phyloP scores from a whole-genome alignment of 164 flowering plant genomes.

The Magnolia changhungtana region DNA sequence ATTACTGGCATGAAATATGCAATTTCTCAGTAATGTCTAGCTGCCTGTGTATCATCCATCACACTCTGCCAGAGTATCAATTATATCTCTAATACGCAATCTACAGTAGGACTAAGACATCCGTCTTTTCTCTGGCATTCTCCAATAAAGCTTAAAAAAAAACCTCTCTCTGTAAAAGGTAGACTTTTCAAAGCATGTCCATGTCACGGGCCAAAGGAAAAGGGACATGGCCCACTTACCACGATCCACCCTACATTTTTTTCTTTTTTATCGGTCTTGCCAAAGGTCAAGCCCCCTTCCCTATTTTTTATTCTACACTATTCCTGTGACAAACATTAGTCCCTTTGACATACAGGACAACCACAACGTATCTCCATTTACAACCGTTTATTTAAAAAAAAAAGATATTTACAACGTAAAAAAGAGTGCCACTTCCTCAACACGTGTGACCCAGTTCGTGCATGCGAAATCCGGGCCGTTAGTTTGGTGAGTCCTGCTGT shows the following conservation, averaged over 20 bases:
- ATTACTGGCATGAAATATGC: too few relatives aligned
- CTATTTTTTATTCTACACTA: constrained; percentile 41
- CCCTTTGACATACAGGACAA: constrained; percentile 49
- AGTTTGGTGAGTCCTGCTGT: too few relatives aligned
- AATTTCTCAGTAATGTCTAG: too few relatives aligned
- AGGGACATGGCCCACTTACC: constrained; percentile 25
- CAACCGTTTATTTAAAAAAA: neutral
- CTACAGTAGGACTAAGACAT: constrained; percentile 3
- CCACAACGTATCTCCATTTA: neutral
- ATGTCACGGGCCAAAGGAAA: constrained; percentile 35
- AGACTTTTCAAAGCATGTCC: constrained; percentile 26
- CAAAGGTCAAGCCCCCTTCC: constrained; percentile 38
- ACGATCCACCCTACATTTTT: constrained; percentile 15
- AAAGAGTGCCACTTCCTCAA: neutral
- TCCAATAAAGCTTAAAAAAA: constrained; percentile 18
- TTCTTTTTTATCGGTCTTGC: constrained; percentile 39
- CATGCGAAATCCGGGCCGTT: too few relatives aligned
- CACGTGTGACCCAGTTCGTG: neutral
- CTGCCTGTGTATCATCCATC: too few relatives aligned
- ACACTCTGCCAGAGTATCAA: too few relatives aligned
- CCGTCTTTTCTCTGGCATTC: constrained; percentile 17
- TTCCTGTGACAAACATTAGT: constrained; percentile 49
- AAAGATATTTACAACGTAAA: neutral
- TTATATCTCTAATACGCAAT: too few relatives aligned
- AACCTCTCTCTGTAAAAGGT: constrained; percentile 21